Evolutionary conservation across 441 rosid genomes (phyloP), one percentile per base, ranked within the genome.

Genomic region (Dalechampia spathulata): DNA sequence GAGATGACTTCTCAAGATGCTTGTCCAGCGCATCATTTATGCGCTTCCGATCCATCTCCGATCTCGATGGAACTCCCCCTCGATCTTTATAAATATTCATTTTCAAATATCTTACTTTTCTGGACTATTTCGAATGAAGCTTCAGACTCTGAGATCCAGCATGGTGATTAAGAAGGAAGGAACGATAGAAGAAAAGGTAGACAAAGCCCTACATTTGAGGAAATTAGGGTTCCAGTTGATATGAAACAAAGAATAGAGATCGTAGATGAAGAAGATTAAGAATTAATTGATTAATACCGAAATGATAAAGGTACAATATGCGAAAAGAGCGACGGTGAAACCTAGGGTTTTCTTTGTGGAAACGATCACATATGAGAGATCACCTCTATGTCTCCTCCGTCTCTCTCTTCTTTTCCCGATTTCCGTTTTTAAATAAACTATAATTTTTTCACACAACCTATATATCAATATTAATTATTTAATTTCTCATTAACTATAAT

Each of bases 21-120:
- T 82, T 89, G 67, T 89, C 95, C 57, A 89, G 77, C 43, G 83
- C 92, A 63, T 86, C 93, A 22, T 81, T 84, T 67, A 89, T 82
- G 53, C 93, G 83, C 72, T 80, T 81, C 36, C 90, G 90, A 75
- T 86, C 93, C 52, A 85, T 67, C 69, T 86, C 91, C 63, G 91
- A 75, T 75, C 77, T 71, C 75, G 82, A 83, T 0, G 89, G 72
- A 17, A 74, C 82, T 19, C 77, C n/a, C 11, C 80, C 83, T 43
- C 87, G 81, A 49, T 73, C 81, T 50, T 71, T 77, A 64, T 83
- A 79, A 93, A 87, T 85, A 42, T 52, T 63, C 34, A 3, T 30
- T 30, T 30, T 3, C 8, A 3, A 30, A 30, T 30, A 4, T 30
- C 8, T 30, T 30, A 3, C 34, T 8, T 8, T 30, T 8, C 8